Percentiles rank a stretch among this genome's conserved stretches.
Evolutionary conservation across 768 basidiomycete genomes (phyloP).

Genomic region (Auriculariales sp.): DNA sequence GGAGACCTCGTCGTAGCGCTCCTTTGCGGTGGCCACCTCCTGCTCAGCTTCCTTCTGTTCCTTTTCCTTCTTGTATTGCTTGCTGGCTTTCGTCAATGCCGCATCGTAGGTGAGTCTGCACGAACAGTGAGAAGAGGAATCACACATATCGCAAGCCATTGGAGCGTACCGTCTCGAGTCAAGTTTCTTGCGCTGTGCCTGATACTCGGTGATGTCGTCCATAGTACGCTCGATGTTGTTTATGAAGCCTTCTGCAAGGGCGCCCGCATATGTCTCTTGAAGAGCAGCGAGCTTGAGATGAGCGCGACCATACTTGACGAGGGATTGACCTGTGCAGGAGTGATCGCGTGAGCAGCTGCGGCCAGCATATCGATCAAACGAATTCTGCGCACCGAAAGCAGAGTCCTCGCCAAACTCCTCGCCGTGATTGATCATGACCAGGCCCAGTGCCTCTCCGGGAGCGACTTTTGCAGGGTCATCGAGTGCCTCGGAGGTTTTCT

Average conservation of each 20-base stretch:
- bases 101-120: constrained; percentile 64
- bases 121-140: neutral
- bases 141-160: neutral
- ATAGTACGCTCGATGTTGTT: constrained; percentile 46
- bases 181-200: constrained; percentile 66
- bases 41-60: constrained; percentile 65
- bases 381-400: constrained; percentile 36
- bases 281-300: constrained; percentile 75
- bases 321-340: constrained; percentile 38
- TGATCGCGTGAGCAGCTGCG: neutral
- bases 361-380: neutral
- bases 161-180: constrained; percentile 66
- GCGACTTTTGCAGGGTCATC: constrained; percentile 56
- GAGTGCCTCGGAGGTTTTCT: constrained; percentile 48
- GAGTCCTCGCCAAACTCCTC: constrained; percentile 71
- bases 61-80: constrained; percentile 61
- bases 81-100: constrained; percentile 53
- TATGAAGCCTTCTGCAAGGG: constrained; percentile 62
- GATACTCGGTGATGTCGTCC: constrained; percentile 75
- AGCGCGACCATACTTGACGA: constrained; percentile 65
- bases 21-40: constrained; percentile 54
- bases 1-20: constrained; percentile 73
- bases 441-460: constrained; percentile 63
- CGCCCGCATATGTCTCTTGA: constrained; percentile 67
- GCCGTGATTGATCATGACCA: constrained; percentile 78